A percentile compares a stretch with the other conserved stretches of the same genome.
Evolutionary conservation across 129 eudicot genomes (phyloP).

Genomic region (Heracleum sosnowskyi): DNA sequence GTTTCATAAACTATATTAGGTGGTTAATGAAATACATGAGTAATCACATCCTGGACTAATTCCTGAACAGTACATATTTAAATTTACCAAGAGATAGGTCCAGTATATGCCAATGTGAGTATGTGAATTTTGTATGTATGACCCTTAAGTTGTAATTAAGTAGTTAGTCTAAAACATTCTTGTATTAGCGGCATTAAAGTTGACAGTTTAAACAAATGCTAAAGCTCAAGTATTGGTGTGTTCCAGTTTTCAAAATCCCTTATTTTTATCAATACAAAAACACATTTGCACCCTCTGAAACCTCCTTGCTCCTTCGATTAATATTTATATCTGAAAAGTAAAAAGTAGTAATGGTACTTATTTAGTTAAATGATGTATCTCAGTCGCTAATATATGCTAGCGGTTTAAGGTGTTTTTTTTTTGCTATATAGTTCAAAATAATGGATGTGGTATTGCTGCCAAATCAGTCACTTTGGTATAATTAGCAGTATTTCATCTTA

Average conservation of each 20-base stretch:
- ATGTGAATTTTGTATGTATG: background rate
- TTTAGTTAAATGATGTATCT: background rate
- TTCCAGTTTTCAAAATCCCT: background rate
- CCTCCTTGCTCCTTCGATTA: background rate
- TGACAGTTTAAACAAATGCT: background rate
- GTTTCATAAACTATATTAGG: too few relatives aligned
- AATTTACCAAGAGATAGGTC: too few relatives aligned
- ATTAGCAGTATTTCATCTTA: too few relatives aligned
- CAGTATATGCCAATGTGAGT: too few relatives aligned
- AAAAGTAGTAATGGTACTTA: background rate
- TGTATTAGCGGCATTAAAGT: background rate
- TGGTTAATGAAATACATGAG: too few relatives aligned
- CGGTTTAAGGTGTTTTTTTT: background rate
- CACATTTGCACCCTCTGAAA: background rate
- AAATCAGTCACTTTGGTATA: too few relatives aligned
- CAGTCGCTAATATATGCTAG: background rate
- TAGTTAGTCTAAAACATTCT: background rate
- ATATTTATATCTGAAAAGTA: background rate
- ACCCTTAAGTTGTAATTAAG: background rate
- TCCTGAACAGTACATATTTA: too few relatives aligned
- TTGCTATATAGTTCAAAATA: too few relatives aligned
- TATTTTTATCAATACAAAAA: background rate
- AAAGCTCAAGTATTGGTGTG: background rate
- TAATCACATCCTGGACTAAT: too few relatives aligned
- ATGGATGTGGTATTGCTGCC: too few relatives aligned